These are phyloP conservation scores for Trichoderma asperellum DNA, from an alignment of 2,329 filamentous ascomycete genomes.

Conservation along the genomic window DNA sequence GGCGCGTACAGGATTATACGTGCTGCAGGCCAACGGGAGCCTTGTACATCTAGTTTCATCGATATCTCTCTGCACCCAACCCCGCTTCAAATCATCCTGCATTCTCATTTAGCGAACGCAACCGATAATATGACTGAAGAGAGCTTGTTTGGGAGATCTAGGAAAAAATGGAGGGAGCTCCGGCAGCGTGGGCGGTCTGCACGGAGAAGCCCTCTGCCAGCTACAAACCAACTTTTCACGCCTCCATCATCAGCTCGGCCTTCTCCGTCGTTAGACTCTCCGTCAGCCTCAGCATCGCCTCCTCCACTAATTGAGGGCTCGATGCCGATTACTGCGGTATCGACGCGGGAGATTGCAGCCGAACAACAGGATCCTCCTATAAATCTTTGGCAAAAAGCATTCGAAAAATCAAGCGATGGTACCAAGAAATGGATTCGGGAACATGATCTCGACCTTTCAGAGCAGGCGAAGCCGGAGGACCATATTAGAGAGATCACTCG, in stretches of 20 bases:
- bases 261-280: neutral
- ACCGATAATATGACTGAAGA: neutral
- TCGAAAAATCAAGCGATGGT: neutral
- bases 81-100: neutral
- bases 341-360: neutral
- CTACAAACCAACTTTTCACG: neutral
- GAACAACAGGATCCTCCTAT: neutral
- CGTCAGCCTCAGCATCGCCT: neutral
- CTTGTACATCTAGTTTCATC: too few species aligned
- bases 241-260: neutral
- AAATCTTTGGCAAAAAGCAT: neutral
- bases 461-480: neutral
- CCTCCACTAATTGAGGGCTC: neutral
- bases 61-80: too few species aligned
- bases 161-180: neutral
- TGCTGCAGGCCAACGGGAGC: too few species aligned
- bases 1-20: too few species aligned
- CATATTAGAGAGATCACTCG: neutral
- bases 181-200: neutral
- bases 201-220: neutral
- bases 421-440: slow-evolving; percentile 20
- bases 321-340: neutral
- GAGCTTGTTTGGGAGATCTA: neutral
- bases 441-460: neutral
- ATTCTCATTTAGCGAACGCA: neutral